phyloP scores from a whole-genome alignment of 352 stramenopile species.

The Globisporangium canariense region DNA sequence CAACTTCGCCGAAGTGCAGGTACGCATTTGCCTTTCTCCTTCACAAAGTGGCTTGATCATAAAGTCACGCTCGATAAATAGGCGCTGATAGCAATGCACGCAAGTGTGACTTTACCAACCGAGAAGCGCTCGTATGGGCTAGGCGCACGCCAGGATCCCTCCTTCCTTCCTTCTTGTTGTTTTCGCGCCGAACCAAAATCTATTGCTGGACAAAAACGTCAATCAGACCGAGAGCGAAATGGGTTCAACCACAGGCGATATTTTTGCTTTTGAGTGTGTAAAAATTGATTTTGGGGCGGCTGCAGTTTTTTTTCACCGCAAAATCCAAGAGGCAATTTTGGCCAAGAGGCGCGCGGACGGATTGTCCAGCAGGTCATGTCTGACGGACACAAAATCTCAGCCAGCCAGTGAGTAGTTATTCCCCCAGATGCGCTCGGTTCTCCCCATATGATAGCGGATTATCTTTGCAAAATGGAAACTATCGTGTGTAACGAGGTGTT shows the following conservation, averaged over 20 bases:
- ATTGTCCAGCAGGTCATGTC: neutral
- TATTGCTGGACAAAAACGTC: conserved; percentile 4
- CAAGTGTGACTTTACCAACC: neutral
- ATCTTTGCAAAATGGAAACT: too few species aligned
- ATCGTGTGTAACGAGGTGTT: too few species aligned
- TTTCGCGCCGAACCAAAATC: neutral
- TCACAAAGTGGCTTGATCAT: neutral
- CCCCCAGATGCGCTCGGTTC: too few species aligned
- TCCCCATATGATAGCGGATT: too few species aligned
- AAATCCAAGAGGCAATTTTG: too few species aligned
- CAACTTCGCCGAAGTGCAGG: conserved; percentile 6
- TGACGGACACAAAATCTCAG: neutral
- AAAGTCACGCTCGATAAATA: too few species aligned
- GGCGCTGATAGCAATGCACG: neutral
- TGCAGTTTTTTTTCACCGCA: neutral
- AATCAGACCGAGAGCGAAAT: conserved; percentile 11
- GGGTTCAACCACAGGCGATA: conserved; percentile 2
- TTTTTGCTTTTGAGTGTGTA: neutral
- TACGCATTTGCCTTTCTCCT: conserved; percentile 1
- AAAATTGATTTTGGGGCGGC: neutral
- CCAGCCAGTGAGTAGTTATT: neutral
- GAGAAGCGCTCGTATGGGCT: neutral
- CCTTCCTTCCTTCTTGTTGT: neutral
- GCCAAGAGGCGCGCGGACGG: neutral
- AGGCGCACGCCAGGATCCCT: neutral